A percentile compares a stretch with the other conserved stretches of the same genome.
Conservation (phyloP, 169 alveolate genomes). For the Pseudocohnilembus persalinus region DNA sequence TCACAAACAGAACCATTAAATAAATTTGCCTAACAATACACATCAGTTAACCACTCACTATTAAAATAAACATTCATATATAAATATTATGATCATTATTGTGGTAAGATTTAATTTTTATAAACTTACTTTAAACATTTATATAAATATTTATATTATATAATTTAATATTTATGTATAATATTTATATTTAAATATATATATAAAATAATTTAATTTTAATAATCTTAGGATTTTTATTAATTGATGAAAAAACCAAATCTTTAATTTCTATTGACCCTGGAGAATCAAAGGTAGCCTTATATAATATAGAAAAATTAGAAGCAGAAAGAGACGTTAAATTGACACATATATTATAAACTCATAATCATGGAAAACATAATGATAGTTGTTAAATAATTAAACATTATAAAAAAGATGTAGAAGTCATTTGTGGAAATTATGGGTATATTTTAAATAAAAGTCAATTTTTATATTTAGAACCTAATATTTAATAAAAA, state of each 20-base stretch:
- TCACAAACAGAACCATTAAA: not conserved
- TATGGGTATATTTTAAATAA: not conserved
- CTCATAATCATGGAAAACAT: conserved; percentile 11
- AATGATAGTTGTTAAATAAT: conserved; percentile 23
- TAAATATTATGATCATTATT: conserved; percentile 13
- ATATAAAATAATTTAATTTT: not conserved
- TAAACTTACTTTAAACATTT: no score
- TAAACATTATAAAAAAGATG: not conserved
- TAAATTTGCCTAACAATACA: not conserved
- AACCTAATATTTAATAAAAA: no score
- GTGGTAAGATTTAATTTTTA: no score
- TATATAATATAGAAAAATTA: conserved; percentile 24
- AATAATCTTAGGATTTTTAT: conserved; percentile 27
- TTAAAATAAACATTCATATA: conserved; percentile 8
- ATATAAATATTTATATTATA: no score
- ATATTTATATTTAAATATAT: not conserved
- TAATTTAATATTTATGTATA: no score
- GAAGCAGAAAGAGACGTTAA: not conserved
- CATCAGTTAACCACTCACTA: conserved; percentile 19
- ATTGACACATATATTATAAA: conserved; percentile 22
- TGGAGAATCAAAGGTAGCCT: conserved; percentile 33
- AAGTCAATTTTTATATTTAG: not conserved
- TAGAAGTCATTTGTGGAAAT: conserved; percentile 22
- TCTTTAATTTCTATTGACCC: conserved; percentile 42
- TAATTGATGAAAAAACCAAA: conserved; percentile 28